Evolutionary conservation across 805 yeast genomes (phyloP), one percentile per base, ranked within the genome.

Genomic region (Candida cerambycidarum): DNA sequence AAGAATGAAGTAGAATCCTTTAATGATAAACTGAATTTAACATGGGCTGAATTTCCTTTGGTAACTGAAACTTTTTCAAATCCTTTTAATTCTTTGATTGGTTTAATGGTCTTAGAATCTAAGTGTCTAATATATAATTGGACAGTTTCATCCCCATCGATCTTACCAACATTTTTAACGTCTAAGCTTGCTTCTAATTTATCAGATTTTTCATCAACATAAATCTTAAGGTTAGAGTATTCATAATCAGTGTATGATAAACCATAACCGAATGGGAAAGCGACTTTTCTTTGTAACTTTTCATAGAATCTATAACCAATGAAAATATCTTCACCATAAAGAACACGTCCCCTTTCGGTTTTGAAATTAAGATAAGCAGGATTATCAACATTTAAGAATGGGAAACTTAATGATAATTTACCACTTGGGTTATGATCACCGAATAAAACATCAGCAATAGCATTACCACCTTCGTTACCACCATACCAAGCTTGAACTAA

Each of bases 251-350:
- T 72, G 62, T 80, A 82, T 3, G 85, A 79, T 45, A 80, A 68
- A 39, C 86, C 86, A 52, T 61, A 69, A 10, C 86, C 86, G 58
- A 81, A 82, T 34, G 85, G 81, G 68, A 75, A 81, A 33, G 74
- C 65, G 8, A 77, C 80, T 25, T 65, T 64, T 37, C 59, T 64
- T 47, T 73, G 69, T 27, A 65, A 54, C 57, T 74, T 75, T 52
- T 82, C 85, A 57, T 78, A 82, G 63, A 64, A 78, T 45, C 80
- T 67, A 63, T 82, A 80, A 16, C 86, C 87, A 41, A 81, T 77
- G 59, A 70, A 80, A 38, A 82, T 75, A 53, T 80, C 85, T 56
- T 82, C 88, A 45, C 85, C 85, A 50, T 63, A 63, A 24, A 61
- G 54, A 16, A 62, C 65, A 36, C 61, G 54, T 17, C 67, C 68